Percentiles rank a stretch among this genome's conserved stretches.
These are phyloP conservation scores for Lomentospora prolificans DNA, from an alignment of 2,329 filamentous ascomycete genomes.

Conservation along the genomic window DNA sequence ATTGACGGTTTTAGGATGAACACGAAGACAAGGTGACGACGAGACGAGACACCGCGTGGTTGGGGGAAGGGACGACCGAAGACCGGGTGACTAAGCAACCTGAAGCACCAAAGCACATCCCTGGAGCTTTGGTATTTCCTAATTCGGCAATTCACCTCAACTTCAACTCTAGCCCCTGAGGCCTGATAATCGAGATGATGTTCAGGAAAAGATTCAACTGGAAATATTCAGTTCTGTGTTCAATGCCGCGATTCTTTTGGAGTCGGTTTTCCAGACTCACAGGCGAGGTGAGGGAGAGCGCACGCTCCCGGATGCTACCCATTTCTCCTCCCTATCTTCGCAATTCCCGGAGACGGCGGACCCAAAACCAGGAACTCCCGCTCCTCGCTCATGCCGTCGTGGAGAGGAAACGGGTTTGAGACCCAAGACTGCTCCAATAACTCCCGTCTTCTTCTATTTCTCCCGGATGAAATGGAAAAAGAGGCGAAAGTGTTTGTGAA, in stretches of 20 bases:
- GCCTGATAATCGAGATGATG: not conserved
- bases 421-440: not conserved
- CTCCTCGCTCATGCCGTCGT: not conserved
- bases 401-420: not conserved
- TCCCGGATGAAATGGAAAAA: not conserved
- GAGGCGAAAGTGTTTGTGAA: not conserved
- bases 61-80: too few relatives aligned
- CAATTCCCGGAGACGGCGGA: not conserved
- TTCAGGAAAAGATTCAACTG: not conserved
- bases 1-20: slow-evolving; percentile 2
- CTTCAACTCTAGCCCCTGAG: not conserved
- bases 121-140: not conserved
- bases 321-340: not conserved
- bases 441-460: not conserved
- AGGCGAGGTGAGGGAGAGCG: not conserved
- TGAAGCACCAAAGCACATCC: not conserved
- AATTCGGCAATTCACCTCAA: not conserved
- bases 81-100: not conserved
- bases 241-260: too few relatives aligned
- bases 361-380: not conserved
- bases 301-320: not conserved
- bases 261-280: not conserved
- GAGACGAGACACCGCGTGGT: too few relatives aligned
- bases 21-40: not conserved
- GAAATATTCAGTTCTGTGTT: not conserved